A percentile compares a stretch with the other conserved stretches of the same genome.
Evolutionary conservation across 169 alveolate species (phyloP).

Genomic region (Toxoplasma gondii): DNA sequence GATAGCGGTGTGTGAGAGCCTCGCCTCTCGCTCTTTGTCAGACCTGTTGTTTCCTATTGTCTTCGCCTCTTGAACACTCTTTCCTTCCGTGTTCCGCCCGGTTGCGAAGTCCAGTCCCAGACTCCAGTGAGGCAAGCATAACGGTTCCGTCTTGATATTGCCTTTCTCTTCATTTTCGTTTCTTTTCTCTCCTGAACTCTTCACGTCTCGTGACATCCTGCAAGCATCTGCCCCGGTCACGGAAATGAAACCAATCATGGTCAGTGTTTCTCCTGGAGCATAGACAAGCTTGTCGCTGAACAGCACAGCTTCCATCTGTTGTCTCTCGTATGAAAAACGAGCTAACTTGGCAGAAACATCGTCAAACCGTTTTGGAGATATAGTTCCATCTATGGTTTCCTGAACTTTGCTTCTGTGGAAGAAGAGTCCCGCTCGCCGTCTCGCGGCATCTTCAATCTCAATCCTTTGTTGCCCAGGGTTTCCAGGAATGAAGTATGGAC

Average conservation of each 20-base stretch:
- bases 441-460: background rate
- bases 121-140: background rate
- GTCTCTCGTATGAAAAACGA: background rate
- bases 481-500: background rate
- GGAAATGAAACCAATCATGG: background rate
- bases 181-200: background rate
- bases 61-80: background rate
- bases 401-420: too few species aligned
- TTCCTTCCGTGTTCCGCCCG: background rate
- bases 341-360: background rate
- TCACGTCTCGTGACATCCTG: background rate
- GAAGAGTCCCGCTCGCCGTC: background rate
- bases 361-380: background rate
- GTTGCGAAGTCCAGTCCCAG: background rate
- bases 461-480: background rate
- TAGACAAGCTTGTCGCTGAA: background rate
- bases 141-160: too few species aligned
- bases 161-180: background rate
- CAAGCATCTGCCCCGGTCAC: background rate
- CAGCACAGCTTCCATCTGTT: slow-evolving; percentile 12
- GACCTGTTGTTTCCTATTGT: background rate
- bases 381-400: background rate
- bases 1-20: background rate
- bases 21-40: background rate
- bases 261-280: background rate